Evolutionary conservation across 306 rosid species (phyloP).

Genomic region (Ceratonia siliqua): DNA sequence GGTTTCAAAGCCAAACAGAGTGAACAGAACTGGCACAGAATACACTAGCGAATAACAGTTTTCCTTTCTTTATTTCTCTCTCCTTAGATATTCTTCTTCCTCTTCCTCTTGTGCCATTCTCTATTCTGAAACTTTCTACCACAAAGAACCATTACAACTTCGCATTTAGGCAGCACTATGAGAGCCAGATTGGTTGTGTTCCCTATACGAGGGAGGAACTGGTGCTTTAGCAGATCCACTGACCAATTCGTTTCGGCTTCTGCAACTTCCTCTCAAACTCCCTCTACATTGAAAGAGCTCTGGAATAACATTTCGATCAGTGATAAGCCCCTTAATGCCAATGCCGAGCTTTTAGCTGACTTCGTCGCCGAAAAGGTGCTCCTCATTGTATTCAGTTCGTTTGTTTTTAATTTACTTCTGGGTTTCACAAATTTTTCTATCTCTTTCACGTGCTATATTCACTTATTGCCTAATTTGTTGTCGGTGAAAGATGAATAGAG

Average conservation of each 20-base stretch:
- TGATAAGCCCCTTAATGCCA: constrained; percentile 47
- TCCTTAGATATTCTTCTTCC: too few relatives aligned
- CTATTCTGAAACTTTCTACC: too few relatives aligned
- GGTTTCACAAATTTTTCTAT: background rate
- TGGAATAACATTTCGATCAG: constrained; percentile 44
- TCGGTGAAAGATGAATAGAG: constrained; percentile 67
- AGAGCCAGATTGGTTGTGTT: constrained; percentile 86
- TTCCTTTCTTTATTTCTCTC: too few relatives aligned
- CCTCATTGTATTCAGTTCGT: background rate
- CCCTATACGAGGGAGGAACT: constrained; percentile 78
- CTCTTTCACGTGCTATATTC: background rate
- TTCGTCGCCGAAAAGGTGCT: constrained; percentile 67
- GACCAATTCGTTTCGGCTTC: constrained; percentile 42
- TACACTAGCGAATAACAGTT: too few relatives aligned
- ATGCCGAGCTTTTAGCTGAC: constrained; percentile 65
- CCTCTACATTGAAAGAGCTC: constrained; percentile 63
- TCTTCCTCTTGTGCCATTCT: too few relatives aligned
- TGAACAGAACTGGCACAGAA: too few relatives aligned
- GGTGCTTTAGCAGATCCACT: constrained; percentile 80
- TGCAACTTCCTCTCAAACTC: constrained; percentile 45
- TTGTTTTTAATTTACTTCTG: background rate
- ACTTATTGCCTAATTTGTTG: background rate
- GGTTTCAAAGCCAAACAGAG: background rate
- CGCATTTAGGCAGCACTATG: constrained; percentile 42
- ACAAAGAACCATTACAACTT: too few relatives aligned